Evolutionary conservation across 371 early-diverging fungal species (phyloP), one percentile per base, ranked within the genome.

Genomic region (Amoeboaphelidium occidentale): DNA sequence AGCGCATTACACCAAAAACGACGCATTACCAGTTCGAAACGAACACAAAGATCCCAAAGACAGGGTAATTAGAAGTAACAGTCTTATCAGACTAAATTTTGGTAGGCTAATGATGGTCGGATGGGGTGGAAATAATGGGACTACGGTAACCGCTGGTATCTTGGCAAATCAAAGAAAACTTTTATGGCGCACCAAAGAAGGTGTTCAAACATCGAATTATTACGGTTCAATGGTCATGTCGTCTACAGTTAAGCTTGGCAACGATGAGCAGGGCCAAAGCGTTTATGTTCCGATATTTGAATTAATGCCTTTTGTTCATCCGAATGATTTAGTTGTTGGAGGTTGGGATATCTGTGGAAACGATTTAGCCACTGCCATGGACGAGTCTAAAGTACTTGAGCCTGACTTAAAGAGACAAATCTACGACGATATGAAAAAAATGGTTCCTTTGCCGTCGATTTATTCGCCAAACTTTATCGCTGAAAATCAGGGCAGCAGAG

Each of bases 51-150:
- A 78, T 89, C 49, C 88, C 88, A 21, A 67, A 62, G 13, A 58
- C 57, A 60, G 61, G 63, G 14, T 12, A 21, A n/a, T n/a, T 12
- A 6, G 17, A n/a, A 25, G 45, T 46, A 23, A 23, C 45, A 25
- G 14, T 25, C 27, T 23, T n/a, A 27, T 27, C 23, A 42, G 28
- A 2, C 42, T 25, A 47, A 2, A 25, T n/a, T 24, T n/a, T 46
- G 12, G 32, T 58, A 81, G 93, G 60, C 66, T 94, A 50, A 88
- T 94, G 92, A 76, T 94, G 68, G 91, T 94, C 56, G 96, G 96
- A 27, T 87, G 86, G 88, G 92, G 91, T 58, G 96, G 96, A 54
- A 94, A 94, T 79, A 94, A 94, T 67, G 96, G 92, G 47, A 81
- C 90, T 51, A 94, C 96, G 48, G 61, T 90, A 55, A 89, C 90